These are phyloP conservation scores for Lycium barbarum DNA, from an alignment of 257 asterid species.

Conservation along the genomic window DNA sequence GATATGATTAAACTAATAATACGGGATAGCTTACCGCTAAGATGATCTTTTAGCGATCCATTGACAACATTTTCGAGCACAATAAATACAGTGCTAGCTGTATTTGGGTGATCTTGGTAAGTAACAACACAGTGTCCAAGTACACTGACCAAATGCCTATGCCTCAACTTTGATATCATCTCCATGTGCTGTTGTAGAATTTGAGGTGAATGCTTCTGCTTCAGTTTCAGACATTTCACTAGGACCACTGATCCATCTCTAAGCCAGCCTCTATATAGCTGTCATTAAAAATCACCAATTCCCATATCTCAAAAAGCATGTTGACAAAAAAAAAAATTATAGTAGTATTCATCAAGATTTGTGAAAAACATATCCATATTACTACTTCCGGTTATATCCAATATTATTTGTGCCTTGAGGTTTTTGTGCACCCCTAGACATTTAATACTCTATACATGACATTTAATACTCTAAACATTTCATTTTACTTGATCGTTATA, in stretches of 20 bases:
- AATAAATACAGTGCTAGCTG: slow-evolving; percentile 74
- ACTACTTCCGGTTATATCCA: not conserved
- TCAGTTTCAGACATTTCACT: slow-evolving; percentile 82
- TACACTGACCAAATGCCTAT: slow-evolving; percentile 86
- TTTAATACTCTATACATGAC: too few species aligned
- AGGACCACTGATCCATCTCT: slow-evolving; percentile 86
- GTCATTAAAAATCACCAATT: slow-evolving; percentile 26
- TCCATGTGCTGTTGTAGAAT: slow-evolving; percentile 95
- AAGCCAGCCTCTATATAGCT: slow-evolving; percentile 86
- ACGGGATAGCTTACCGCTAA: slow-evolving; percentile 55
- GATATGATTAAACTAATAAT: not conserved
- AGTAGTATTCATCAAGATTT: not conserved
- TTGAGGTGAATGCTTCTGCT: slow-evolving; percentile 84
- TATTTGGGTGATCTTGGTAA: slow-evolving; percentile 87
- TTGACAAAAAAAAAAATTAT: not conserved
- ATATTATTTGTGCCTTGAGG: too few species aligned
- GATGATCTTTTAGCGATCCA: slow-evolving; percentile 79
- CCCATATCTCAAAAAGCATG: slow-evolving; percentile 17
- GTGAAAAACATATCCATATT: not conserved
- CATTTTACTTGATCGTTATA: too few species aligned
- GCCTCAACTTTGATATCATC: slow-evolving; percentile 87
- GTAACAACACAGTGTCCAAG: slow-evolving; percentile 91
- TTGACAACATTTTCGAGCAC: slow-evolving; percentile 79
- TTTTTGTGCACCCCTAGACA: too few species aligned
- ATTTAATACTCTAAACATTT: too few species aligned